Percentiles rank a stretch among this genome's conserved stretches.
These are phyloP conservation scores for Candida gorgasii DNA, from an alignment of 805 yeast genomes.

Conservation along the genomic window DNA sequence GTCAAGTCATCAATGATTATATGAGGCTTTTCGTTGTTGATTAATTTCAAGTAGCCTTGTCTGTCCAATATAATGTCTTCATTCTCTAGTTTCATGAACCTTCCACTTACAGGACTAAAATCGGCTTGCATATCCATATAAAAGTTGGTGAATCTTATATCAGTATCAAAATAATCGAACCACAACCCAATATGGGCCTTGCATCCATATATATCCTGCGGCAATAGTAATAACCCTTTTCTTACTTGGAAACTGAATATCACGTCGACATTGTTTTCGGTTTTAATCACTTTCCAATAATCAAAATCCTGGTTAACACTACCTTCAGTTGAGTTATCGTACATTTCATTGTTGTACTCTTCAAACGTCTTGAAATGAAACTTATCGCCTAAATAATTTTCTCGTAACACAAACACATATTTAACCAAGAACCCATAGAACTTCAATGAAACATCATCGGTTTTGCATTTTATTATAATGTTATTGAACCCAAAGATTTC, in stretches of 20 bases:
- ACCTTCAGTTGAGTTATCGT: background rate
- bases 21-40: constrained; percentile 32
- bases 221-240: constrained; percentile 72
- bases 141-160: constrained; percentile 83
- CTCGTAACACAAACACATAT: constrained; percentile 73
- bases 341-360: constrained; percentile 57
- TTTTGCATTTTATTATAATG: constrained; percentile 61
- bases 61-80: constrained; percentile 25
- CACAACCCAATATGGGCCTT: constrained; percentile 60
- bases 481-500: constrained; percentile 72
- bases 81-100: constrained; percentile 24
- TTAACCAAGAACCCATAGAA: constrained; percentile 79
- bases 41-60: constrained; percentile 10
- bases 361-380: constrained; percentile 83
- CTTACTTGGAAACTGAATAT: constrained; percentile 68
- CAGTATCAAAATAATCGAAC: constrained; percentile 69
- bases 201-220: constrained; percentile 68
- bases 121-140: constrained; percentile 91
- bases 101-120: constrained; percentile 54
- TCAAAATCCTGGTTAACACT: constrained; percentile 21
- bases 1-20: constrained; percentile 57
- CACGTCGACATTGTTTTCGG: constrained; percentile 76
- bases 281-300: constrained; percentile 43
- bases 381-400: constrained; percentile 88
- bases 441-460: constrained; percentile 66